Evolutionary conservation across 225 moss, liverwort and hornwort species (phyloP).

Genomic region (Climacium dendroides): DNA sequence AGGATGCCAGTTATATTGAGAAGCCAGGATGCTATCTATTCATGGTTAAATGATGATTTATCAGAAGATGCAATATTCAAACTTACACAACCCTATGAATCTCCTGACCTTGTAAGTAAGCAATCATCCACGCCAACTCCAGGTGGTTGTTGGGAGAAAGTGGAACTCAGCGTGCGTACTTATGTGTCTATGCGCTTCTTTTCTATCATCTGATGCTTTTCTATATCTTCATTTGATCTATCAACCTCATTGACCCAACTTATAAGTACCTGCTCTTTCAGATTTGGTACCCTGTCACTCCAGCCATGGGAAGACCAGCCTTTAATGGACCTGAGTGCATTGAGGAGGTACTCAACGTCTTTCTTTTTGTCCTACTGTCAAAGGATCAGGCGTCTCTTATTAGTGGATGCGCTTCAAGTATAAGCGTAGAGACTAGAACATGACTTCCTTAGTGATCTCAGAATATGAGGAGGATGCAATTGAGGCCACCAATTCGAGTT

Average conservation of each 20-base stretch:
- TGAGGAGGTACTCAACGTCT: constrained; percentile 45
- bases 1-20: constrained; percentile 94
- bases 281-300: constrained; percentile 90
- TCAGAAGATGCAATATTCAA: constrained; percentile 50
- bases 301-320: constrained; percentile 77
- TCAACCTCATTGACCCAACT: not conserved
- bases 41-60: constrained; percentile 73
- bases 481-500: not conserved
- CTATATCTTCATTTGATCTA: not conserved
- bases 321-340: constrained; percentile 77
- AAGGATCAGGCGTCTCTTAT: not conserved
- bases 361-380: not conserved
- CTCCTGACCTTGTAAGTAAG: constrained; percentile 60
- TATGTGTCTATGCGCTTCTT: not conserved
- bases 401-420: not conserved
- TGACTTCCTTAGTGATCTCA: not conserved
- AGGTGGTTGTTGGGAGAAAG: not conserved
- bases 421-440: not conserved
- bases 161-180: not conserved
- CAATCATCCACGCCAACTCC: not conserved
- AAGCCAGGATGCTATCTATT: constrained; percentile 42
- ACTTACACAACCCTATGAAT: constrained; percentile 84
- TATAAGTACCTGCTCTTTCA: constrained; percentile 8
- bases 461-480: not conserved
- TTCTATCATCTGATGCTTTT: not conserved